These are phyloP conservation scores for Eucalyptus regnans DNA, from an alignment of 345 rosid genomes.

Conservation along the genomic window DNA sequence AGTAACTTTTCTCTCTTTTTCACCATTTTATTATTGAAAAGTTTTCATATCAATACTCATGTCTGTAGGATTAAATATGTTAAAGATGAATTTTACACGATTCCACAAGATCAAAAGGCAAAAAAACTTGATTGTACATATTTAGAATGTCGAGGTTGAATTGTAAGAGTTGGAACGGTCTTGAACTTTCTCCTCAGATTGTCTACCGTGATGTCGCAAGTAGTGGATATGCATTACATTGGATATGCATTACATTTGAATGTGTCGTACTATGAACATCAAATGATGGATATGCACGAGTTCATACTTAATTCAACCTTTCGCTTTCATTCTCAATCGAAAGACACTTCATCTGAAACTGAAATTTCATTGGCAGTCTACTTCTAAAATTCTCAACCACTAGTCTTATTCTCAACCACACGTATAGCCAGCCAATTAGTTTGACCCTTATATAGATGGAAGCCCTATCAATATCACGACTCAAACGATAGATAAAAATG, in stretches of 20 bases:
- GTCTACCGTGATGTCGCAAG: neutral
- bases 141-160: neutral
- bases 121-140: neutral
- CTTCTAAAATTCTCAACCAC: neutral
- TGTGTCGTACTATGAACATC: neutral
- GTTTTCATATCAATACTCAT: neutral
- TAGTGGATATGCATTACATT: neutral
- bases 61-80: neutral
- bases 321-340: neutral
- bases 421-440: neutral
- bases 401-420: neutral
- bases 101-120: neutral
- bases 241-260: neutral
- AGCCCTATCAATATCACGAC: neutral
- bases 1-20: neutral
- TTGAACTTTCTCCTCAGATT: neutral
- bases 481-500: neutral
- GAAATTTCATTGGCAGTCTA: neutral
- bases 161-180: neutral
- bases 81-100: neutral
- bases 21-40: neutral
- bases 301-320: neutral
- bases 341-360: neutral
- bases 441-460: neutral
- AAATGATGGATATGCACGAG: neutral